Base-by-base conservation (phyloP, 129 eudicot species). In the Artemisia annua region DNA sequence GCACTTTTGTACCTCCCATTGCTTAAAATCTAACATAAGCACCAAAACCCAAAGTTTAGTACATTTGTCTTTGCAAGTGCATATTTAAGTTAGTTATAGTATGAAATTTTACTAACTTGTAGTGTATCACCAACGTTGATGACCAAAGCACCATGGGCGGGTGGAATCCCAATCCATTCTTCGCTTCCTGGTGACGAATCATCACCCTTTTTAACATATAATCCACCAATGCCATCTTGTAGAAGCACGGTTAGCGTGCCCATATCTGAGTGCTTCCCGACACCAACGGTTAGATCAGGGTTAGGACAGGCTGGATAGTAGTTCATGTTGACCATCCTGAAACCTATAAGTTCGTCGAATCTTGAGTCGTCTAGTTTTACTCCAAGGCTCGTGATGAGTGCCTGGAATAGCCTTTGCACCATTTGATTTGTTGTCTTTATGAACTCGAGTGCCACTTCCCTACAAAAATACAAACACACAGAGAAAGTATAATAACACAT, bases 171-270 rank as follows among this genome's bases (percentile, higher is more conserved):
- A 10, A 83, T 50, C 87, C 87, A 83, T 6, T 51, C 76, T 19
- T 59, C 79, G 2, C 66, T 55, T 39, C 18, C 67, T 8, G 7
- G 1, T 74, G 72, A 66, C 7, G 28, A 5, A 2, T 44, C 18
- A 67, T 72, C 72, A 19, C 70, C 81, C 4, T 32, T 28, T 69
- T 66, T 81, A 35, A 78, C 85, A 35, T 77, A 78, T 30, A 84
- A 50, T 39, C 85, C 85, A 17, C 88, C 85, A 44, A 80, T 60
- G 61, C 77, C 83, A 46, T 84, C 85, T 81, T 84, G 88, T 28
- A 80, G 74, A 3, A 84, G 66, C 17, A 84, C 82, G 0, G 88
- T 84, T 24, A 84, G 66, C 28, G 48, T 73, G 58, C 78, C 82
- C 71, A 65, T 48, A 57, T 84, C 88, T 39, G 46, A 39, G 46